Evolutionary conservation across 176 grass and related monocot species (phyloP), one percentile per base, ranked within the genome.

Genomic region (Aechmea fasciata): DNA sequence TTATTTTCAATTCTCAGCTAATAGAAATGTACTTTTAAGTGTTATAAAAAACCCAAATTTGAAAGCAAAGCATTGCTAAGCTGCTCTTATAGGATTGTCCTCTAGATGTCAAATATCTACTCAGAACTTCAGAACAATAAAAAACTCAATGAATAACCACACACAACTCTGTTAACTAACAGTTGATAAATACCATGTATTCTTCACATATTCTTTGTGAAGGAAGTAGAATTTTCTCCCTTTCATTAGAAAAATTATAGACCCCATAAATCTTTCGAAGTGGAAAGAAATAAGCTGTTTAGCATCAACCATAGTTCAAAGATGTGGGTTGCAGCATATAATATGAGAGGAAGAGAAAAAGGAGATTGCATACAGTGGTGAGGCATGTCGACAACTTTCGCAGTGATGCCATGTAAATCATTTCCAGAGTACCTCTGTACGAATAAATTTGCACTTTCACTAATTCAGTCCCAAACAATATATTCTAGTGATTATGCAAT

Each of bases 311-410:
- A 7, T 41, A 41, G 33, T 41, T 6, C 33, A 41, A 41, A 41
- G 33, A 41, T 41, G n/a, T 10, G 10, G 52, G 15, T 9, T 20
- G 7, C 7, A 61, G 55, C 20, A 19, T 18, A 68, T 80, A 52
- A 67, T 64, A 28, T 11, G 5, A 28, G 70, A 66, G 28, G 14
- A 26, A 80, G 51, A 18, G 47, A 18, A 84, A 71, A 15, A 68
- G 63, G 77, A 72, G 9, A 77, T 50, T 51, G 64, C 87, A 7
- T 99, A 93, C 94, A 99, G 65, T 88, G 81, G 72, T 92, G 89
- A 88, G 94, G 94, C 89, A 99, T 90, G 77, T 93, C 87, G 57
- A 90, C 76, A 70, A 99, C 89, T 88, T 99, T 99, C 79, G 89
- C 84, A 3, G 75, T 99, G 48, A 90, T 80, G 65, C 94, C 94